Evolutionary conservation across 495 filamentous ascomycete species (phyloP).

Genomic region (Trichoderma reesei): DNA sequence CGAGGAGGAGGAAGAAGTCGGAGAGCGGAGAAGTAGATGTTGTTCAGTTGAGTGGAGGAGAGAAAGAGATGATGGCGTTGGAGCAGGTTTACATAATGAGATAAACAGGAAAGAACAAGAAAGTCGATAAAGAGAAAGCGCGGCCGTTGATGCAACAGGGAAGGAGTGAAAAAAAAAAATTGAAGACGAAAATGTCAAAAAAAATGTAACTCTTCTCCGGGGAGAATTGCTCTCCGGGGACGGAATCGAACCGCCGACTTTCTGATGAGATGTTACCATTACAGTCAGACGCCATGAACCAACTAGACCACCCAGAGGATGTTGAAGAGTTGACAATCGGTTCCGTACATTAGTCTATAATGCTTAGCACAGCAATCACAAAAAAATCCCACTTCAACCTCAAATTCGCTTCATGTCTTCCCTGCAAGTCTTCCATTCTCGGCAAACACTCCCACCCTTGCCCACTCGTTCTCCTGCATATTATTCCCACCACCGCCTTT

Average conservation of each 20-base stretch:
- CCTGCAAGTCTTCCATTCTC: not conserved
- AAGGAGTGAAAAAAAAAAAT: not conserved
- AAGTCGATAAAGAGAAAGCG: no score
- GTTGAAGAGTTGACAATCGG: not conserved
- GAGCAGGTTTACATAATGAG: not conserved
- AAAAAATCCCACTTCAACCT: not conserved
- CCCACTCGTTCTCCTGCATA: no score
- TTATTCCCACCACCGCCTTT: no score
- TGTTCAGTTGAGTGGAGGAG: no score
- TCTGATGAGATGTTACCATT: constrained; percentile 3
- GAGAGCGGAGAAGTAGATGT: no score
- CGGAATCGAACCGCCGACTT: constrained; percentile 7
- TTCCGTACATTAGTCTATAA: not conserved
- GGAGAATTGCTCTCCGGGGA: not conserved
- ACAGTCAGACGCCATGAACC: constrained; percentile 5
- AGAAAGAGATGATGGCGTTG: not conserved
- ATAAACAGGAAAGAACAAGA: no score
- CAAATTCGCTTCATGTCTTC: not conserved
- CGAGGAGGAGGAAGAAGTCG: not conserved
- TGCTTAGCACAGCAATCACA: no score
- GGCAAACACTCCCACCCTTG: no score
- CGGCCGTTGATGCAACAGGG: not conserved
- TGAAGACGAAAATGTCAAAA: not conserved
- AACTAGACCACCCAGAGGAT: constrained; percentile 8
- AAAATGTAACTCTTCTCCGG: constrained; percentile 9